Conservation (phyloP, 225 moss, liverwort and hornwort species). For the Physcomitrium patens region DNA sequence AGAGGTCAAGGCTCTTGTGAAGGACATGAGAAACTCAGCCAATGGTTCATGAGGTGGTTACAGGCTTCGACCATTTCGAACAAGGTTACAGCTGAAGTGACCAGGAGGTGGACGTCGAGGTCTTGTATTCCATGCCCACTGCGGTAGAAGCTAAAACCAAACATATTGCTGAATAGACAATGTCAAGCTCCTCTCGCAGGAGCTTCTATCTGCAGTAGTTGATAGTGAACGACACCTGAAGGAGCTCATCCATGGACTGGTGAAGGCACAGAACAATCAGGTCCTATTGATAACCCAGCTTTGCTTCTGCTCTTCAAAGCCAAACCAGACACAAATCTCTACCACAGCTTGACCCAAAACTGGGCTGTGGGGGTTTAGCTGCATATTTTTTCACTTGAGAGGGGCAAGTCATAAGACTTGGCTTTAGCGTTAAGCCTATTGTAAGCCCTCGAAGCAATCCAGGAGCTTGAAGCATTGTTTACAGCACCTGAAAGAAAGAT, state of each 20-base stretch:
- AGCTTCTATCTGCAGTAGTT: neutral
- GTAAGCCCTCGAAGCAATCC: too few species aligned
- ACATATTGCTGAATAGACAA: neutral
- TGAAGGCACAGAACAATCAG: neutral
- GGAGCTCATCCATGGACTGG: neutral
- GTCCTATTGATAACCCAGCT: neutral
- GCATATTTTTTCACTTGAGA: conserved; percentile 9
- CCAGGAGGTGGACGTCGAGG: neutral
- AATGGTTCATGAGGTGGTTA: conserved; percentile 11
- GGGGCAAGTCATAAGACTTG: neutral
- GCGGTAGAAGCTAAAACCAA: neutral
- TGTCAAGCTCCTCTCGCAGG: neutral
- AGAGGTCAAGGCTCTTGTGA: conserved; percentile 47
- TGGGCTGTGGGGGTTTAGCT: conserved; percentile 17
- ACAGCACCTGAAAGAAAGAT: too few species aligned
- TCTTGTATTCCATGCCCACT: neutral
- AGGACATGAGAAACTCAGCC: conserved; percentile 19
- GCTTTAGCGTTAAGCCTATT: too few species aligned
- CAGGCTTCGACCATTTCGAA: neutral
- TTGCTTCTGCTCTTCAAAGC: neutral
- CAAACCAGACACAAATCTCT: neutral
- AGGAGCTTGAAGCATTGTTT: too few species aligned
- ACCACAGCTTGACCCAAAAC: neutral
- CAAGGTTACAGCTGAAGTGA: neutral
- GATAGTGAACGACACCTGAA: neutral